Evolutionary conservation across 2,329 filamentous ascomycete species (phyloP).

Genomic region (Aspergillus luchuensis): DNA sequence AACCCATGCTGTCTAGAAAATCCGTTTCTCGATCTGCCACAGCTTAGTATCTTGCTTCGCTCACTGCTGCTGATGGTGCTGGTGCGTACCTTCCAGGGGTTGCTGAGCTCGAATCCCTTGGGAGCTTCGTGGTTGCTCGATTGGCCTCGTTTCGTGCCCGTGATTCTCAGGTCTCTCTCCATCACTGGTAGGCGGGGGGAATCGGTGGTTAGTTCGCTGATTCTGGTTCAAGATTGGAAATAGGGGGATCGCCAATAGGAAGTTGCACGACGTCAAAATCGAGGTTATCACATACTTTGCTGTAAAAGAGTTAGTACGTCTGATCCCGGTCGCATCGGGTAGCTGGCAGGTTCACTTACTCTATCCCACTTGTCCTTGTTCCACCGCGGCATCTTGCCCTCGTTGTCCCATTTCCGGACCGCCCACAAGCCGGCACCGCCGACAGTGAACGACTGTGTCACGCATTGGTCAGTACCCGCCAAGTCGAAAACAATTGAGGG

Average conservation of each 20-base stretch:
- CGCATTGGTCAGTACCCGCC: conserved; percentile 18
- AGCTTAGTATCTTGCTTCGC: conserved; percentile 21
- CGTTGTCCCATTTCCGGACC: conserved; percentile 63
- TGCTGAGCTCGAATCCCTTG: conserved; percentile 66
- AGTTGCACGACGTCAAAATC: background rate
- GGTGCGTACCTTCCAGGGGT: conserved; percentile 65
- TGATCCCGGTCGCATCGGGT: conserved; percentile 17
- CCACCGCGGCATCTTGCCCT: conserved; percentile 62
- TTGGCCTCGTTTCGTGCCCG: conserved; percentile 63
- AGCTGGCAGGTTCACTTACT: conserved; percentile 47
- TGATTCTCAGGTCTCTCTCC: conserved; percentile 65
- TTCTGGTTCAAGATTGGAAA: background rate
- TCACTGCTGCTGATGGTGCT: background rate
- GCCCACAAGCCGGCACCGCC: conserved; percentile 60
- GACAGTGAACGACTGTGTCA: conserved; percentile 62
- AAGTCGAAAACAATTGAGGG: conserved; percentile 11
- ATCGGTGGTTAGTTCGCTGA: conserved; percentile 21
- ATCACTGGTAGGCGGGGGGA: conserved; percentile 57
- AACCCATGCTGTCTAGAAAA: conserved; percentile 35
- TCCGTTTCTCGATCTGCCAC: conserved; percentile 44
- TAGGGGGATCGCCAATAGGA: background rate
- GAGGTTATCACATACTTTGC: conserved; percentile 54
- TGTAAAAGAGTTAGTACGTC: conserved; percentile 47
- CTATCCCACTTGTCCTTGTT: conserved; percentile 66
- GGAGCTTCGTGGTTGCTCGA: conserved; percentile 61